Evolutionary conservation across 2,329 filamentous ascomycete genomes (phyloP), one percentile per base, ranked within the genome.

Genomic region (Intubia oerlemansii): DNA sequence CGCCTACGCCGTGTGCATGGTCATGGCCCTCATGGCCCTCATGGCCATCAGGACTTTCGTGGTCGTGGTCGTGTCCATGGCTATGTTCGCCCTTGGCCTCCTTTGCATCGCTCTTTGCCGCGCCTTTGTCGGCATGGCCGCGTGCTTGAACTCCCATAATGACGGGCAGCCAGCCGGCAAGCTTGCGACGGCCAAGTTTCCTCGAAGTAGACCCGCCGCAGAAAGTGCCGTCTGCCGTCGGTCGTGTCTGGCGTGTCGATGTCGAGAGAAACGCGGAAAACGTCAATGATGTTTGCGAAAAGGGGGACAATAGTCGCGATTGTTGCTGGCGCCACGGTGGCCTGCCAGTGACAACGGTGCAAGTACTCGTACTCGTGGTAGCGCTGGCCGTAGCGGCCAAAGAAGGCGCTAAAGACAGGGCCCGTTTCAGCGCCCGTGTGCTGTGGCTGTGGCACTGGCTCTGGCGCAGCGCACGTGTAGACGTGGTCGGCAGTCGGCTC

Each of bases 81-180:
- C 55, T 51, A 39, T 69, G 63, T 17, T 19, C 18, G 18, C 10
- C 7, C 18, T 6, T 10, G 18, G 18, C 18, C 18, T 6, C 18
- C 18, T 21, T 13, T 10, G 82, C 75, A 46, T 77, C 67, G 7
- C 7, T 10, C 41, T 75, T 68, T 22, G 8, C 23, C 5, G 24
- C 5, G 7, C 33, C 64, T 33, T 56, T 51, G 39, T 62, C 59
- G 34, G 31, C 36, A 25, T 36, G 33, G 19, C 33, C 27, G 23
- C 39, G 33, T 20, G 38, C 38, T 29, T 42, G 41, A 9, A 36
- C 34, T 6, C 34, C 37, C 42, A 44, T 44, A 28, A 39, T 35
- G 24, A 36, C 38, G 5, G 41, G 38, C n/a, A 42, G 32, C 40
- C 39, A 42, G 27, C 25, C 35, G 32, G 28, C 29, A 21, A 37